Evolutionary conservation across 106 monocot genomes (phyloP).

Genomic region (Dendrobium officinale): DNA sequence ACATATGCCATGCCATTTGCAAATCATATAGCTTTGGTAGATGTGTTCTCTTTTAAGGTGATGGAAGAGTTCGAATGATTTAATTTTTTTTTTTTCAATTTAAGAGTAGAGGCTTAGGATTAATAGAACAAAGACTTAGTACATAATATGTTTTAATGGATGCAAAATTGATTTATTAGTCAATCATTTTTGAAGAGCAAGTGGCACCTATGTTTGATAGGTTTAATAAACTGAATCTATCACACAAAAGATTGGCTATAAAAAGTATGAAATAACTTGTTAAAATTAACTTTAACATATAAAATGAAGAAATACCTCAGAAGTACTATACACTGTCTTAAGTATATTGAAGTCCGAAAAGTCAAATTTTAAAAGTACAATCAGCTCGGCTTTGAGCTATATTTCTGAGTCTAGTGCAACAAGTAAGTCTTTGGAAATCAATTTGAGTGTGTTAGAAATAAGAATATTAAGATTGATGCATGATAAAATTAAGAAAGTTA

Average conservation of each 20-base stretch:
- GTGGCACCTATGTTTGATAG: neutral
- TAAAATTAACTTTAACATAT: neutral
- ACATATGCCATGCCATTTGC: no score
- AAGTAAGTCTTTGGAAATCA: neutral
- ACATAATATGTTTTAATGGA: neutral
- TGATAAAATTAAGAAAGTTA: neutral
- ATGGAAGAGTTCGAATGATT: no score
- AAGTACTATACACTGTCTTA: neutral
- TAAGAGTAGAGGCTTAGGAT: neutral
- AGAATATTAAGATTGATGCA: neutral
- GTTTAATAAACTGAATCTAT: neutral
- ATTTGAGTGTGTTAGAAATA: neutral
- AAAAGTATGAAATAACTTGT: neutral
- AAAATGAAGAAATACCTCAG: neutral
- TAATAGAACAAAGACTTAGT: neutral
- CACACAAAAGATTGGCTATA: neutral
- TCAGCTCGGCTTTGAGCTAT: neutral
- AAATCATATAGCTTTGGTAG: no score
- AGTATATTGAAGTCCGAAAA: no score
- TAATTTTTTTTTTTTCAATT: no score
- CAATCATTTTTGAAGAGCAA: neutral
- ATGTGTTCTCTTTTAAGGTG: no score
- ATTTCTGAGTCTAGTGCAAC: no score
- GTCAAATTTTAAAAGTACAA: neutral
- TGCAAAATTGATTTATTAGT: no score